Percentiles rank a stretch among this genome's conserved stretches.
phyloP scores from a whole-genome alignment of 257 asterid species.

The Scutellaria minor region DNA sequence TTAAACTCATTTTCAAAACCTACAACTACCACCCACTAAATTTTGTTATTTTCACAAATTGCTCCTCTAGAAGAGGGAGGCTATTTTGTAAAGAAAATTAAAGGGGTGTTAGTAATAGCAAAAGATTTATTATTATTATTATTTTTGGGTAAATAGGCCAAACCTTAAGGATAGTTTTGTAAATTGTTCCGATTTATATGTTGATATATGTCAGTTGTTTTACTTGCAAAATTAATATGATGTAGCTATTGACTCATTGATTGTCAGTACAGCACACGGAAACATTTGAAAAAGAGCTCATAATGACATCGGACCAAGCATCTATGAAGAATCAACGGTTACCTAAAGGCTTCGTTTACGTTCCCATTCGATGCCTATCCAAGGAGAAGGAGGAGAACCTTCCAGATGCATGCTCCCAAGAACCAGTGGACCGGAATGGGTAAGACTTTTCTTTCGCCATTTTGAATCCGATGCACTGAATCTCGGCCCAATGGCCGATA shows the following conservation, averaged over 20 bases:
- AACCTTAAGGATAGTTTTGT: no score
- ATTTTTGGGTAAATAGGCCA: no score
- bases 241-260: constrained; percentile 28
- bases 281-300: constrained; percentile 80
- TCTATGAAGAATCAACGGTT: constrained; percentile 83
- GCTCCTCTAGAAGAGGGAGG: no score
- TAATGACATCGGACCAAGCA: constrained; percentile 96
- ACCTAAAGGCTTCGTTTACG: constrained; percentile 89
- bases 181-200: no score
- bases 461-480: constrained; percentile 6
- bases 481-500: constrained; percentile 2
- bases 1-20: no score
- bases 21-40: no score
- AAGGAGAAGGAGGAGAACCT: constrained; percentile 73
- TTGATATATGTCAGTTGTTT: background rate
- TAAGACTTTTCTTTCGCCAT: constrained; percentile 24
- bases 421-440: constrained; percentile 52
- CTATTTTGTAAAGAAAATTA: no score
- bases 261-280: constrained; percentile 62
- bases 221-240: constrained; percentile 13
- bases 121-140: no score
- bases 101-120: no score
- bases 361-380: constrained; percentile 73
- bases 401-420: constrained; percentile 53
- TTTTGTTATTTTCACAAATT: no score